Conservation (phyloP, 108 stramenopile genomes). For the Discostella stelligeroides region DNA sequence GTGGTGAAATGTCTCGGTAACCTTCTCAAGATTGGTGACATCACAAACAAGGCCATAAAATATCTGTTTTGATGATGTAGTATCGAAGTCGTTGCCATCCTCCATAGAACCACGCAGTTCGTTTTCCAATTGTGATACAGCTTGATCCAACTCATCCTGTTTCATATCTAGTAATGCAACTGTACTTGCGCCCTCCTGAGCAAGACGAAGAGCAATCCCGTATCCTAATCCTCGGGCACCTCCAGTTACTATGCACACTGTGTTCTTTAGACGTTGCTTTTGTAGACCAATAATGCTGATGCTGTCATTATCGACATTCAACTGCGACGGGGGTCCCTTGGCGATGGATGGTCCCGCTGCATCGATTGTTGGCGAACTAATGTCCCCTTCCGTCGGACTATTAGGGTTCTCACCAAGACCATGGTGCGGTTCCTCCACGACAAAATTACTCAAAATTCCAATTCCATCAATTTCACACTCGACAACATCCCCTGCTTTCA, state of each 20-base stretch:
- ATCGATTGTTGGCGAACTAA: neutral
- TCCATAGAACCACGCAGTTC: conserved; percentile 14
- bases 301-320: neutral
- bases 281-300: neutral
- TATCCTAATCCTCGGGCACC: conserved; percentile 65
- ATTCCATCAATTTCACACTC: conserved; percentile 70
- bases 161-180: conserved; percentile 57
- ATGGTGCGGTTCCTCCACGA: conserved; percentile 32
- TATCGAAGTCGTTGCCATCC: no score
- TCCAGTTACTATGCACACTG: conserved; percentile 55
- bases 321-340: conserved; percentile 15
- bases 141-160: conserved; percentile 35
- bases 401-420: neutral
- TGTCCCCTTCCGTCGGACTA: neutral
- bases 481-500: conserved; percentile 61
- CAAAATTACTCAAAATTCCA: conserved; percentile 50
- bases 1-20: conserved; percentile 40
- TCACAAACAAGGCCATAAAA: conserved; percentile 54
- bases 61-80: neutral
- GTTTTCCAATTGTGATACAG: conserved; percentile 33
- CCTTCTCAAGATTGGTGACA: conserved; percentile 48
- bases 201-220: conserved; percentile 58
- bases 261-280: conserved; percentile 33
- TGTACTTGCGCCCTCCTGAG: conserved; percentile 50
- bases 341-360: neutral